Conservation (phyloP, 1,284 basidiomycete genomes). For the Trametes sp. region DNA sequence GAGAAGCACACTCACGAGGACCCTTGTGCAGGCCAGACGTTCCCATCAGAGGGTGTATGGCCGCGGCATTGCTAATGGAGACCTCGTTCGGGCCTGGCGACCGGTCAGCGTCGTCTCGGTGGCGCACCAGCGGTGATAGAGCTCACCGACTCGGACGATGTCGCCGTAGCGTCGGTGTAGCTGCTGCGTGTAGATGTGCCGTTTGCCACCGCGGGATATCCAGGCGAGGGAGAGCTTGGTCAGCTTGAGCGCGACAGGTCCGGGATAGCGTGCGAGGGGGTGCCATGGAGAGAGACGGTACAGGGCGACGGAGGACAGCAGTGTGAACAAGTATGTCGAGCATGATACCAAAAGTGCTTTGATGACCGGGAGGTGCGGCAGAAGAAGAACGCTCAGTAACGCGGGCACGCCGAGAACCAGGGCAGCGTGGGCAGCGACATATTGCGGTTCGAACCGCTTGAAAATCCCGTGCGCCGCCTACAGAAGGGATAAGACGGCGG, state of each 20-base stretch:
- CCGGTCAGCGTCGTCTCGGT: conserved; percentile 16
- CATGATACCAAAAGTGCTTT: conserved; percentile 20
- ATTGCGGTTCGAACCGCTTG: conserved; percentile 30
- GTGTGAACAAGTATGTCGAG: conserved; percentile 20
- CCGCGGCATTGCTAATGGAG: conserved; percentile 52
- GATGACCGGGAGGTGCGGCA: conserved; percentile 19
- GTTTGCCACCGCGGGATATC: conserved; percentile 27
- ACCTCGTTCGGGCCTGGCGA: conserved; percentile 62
- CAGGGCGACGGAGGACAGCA: conserved; percentile 17
- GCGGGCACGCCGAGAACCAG: conserved; percentile 23
- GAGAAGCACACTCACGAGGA: conserved; percentile 49
- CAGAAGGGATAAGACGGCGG: neutral
- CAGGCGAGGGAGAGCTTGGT: conserved; percentile 25
- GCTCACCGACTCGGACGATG: conserved; percentile 46
- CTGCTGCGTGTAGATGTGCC: conserved; percentile 29
- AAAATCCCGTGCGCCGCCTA: conserved; percentile 29
- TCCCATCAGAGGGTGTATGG: conserved; percentile 54
- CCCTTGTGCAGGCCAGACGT: conserved; percentile 57
- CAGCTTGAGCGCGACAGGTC: conserved; percentile 20
- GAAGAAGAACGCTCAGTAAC: conserved; percentile 17
- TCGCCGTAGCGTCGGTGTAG: conserved; percentile 36
- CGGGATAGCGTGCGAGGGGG: conserved; percentile 28
- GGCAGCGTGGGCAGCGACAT: conserved; percentile 16
- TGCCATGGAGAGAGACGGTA: conserved; percentile 32
- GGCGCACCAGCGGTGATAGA: conserved; percentile 2